Evolutionary conservation across 2,329 filamentous ascomycete genomes (phyloP).

Genomic region (Emydomyces testavorans): DNA sequence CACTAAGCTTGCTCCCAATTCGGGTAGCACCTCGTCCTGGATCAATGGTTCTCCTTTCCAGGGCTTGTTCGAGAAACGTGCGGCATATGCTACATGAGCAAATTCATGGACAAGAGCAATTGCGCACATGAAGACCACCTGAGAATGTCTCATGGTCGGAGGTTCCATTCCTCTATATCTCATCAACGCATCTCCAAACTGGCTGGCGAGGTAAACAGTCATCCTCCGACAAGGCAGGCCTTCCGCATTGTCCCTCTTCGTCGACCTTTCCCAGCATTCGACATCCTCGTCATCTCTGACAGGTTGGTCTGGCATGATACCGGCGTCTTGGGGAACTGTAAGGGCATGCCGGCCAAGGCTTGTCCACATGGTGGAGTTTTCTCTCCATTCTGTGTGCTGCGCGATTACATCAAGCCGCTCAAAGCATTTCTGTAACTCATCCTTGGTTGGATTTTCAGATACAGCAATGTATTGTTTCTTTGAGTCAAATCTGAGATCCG

Average conservation of each 20-base stretch:
- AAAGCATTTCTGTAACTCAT: constrained; percentile 3
- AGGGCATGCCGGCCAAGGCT: constrained; percentile 7
- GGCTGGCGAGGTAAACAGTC: constrained; percentile 11
- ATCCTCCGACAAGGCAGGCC: constrained; percentile 2
- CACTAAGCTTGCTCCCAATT: constrained; percentile 12
- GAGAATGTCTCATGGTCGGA: constrained; percentile 9
- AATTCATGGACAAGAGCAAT: constrained; percentile 12
- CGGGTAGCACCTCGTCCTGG: constrained; percentile 7
- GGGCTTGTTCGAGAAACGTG: constrained; percentile 6
- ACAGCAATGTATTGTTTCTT: constrained; percentile 2
- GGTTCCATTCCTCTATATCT: background rate
- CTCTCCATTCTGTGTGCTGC: constrained; percentile 12
- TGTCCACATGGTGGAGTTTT: constrained; percentile 10
- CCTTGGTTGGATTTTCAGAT: background rate
- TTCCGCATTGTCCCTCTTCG: constrained; percentile 3
- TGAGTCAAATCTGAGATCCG: background rate
- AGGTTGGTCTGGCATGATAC: constrained; percentile 10
- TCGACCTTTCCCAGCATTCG: constrained; percentile 7
- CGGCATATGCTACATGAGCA: constrained; percentile 7
- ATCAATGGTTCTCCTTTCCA: constrained; percentile 11
- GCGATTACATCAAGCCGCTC: constrained; percentile 7
- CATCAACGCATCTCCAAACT: constrained; percentile 7
- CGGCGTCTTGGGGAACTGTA: constrained; percentile 4
- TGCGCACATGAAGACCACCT: constrained; percentile 13
- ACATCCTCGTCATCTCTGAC: constrained; percentile 10